Conservation (phyloP, 2,329 filamentous ascomycete species). For the Diaporthe citrichinensis region DNA sequence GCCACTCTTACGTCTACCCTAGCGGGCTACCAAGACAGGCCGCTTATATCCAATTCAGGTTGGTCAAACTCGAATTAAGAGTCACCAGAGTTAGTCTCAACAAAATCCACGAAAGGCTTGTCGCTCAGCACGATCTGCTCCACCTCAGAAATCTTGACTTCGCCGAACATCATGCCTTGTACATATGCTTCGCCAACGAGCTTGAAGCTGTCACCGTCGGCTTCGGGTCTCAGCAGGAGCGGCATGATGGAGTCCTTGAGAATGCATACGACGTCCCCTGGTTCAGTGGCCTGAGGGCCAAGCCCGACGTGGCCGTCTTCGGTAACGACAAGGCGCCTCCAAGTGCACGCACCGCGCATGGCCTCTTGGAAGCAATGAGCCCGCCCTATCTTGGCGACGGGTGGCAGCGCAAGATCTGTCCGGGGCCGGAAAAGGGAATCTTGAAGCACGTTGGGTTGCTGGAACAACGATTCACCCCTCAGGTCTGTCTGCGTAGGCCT, state of each 20-base stretch:
- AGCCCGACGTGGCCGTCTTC: constrained; percentile 4
- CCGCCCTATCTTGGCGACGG: neutral
- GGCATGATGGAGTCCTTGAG: neutral
- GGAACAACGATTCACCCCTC: too few relatives aligned
- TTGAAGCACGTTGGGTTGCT: neutral
- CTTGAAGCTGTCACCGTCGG: neutral
- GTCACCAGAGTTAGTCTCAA: neutral
- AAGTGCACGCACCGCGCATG: neutral
- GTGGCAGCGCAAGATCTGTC: neutral
- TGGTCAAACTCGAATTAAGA: neutral
- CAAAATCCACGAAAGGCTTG: neutral
- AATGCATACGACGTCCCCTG: neutral
- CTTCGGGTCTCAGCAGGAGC: neutral
- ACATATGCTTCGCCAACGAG: constrained; percentile 1
- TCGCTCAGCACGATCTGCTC: constrained; percentile 1
- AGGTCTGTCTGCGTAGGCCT: rapidly evolving
- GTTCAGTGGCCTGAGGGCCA: neutral
- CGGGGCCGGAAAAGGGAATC: neutral
- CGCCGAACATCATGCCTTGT: constrained; percentile 10
- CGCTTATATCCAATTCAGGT: too few relatives aligned
- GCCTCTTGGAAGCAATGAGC: neutral
- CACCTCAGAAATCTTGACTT: neutral
- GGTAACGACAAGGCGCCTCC: neutral
- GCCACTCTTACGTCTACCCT: too few relatives aligned
- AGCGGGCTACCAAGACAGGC: too few relatives aligned